phyloP scores from a whole-genome alignment of 2,329 filamentous ascomycete species.

The Aspergillus calidoustus region DNA sequence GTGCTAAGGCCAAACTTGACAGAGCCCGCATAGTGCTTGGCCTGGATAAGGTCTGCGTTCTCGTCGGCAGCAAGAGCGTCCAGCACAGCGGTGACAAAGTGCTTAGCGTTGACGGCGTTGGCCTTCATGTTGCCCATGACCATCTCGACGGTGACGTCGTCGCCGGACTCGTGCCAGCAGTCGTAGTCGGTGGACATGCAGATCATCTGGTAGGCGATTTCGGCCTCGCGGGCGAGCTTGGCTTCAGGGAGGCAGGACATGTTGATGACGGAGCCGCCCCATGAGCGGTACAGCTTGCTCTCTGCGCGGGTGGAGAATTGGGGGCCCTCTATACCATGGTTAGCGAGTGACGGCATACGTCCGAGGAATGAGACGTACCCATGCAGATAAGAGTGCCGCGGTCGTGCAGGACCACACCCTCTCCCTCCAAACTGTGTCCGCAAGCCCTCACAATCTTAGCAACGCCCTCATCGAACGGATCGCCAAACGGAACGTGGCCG shows the following conservation, averaged over 20 bases:
- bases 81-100: constrained; percentile 82
- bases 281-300: constrained; percentile 90
- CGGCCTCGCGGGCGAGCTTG: constrained; percentile 93
- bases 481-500: constrained; percentile 91
- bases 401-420: constrained; percentile 82
- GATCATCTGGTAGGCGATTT: constrained; percentile 97
- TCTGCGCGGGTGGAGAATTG: constrained; percentile 97
- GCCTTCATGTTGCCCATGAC: constrained; percentile 96
- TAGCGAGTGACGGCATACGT: neutral
- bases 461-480: constrained; percentile 84
- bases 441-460: constrained; percentile 78
- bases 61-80: constrained; percentile 82
- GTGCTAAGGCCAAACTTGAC: constrained; percentile 85
- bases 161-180: constrained; percentile 85
- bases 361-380: constrained; percentile 59
- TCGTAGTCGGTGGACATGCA: constrained; percentile 99
- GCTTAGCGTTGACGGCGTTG: constrained; percentile 84
- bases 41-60: constrained; percentile 73
- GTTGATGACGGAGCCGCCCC: constrained; percentile 96
- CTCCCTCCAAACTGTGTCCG: constrained; percentile 76
- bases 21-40: constrained; percentile 78
- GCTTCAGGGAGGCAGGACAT: constrained; percentile 96
- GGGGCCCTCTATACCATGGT: constrained; percentile 73
- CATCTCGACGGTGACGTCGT: constrained; percentile 90
- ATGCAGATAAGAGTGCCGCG: constrained; percentile 89